These are phyloP conservation scores for Stagonosporopsis vannaccii DNA, from an alignment of 2,329 filamentous ascomycete species.

Conservation along the genomic window DNA sequence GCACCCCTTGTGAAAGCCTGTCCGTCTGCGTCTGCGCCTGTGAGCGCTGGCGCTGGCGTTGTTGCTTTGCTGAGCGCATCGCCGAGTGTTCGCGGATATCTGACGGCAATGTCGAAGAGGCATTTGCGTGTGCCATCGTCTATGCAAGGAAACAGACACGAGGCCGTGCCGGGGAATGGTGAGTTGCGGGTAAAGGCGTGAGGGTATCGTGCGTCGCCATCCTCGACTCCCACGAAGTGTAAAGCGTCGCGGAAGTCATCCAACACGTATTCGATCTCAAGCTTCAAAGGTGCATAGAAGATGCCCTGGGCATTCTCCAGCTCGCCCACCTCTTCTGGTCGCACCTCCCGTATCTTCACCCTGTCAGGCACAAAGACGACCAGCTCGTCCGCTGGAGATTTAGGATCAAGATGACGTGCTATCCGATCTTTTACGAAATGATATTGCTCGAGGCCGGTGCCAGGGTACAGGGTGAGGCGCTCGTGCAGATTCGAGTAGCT, in stretches of 20 bases:
- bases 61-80: constrained; percentile 65
- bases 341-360: constrained; percentile 68
- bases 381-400: constrained; percentile 61
- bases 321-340: constrained; percentile 56
- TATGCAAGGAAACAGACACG: constrained; percentile 90
- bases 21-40: constrained; percentile 25
- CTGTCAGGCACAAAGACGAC: constrained; percentile 65
- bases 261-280: constrained; percentile 79
- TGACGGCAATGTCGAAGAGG: constrained; percentile 88
- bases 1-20: constrained; percentile 27
- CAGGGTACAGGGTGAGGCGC: constrained; percentile 67
- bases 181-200: constrained; percentile 91
- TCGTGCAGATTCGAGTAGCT: constrained; percentile 71
- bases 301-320: constrained; percentile 35
- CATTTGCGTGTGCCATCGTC: constrained; percentile 84
- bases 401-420: constrained; percentile 62
- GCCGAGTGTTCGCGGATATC: constrained; percentile 83
- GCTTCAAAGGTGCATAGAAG: constrained; percentile 65
- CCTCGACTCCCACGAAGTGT: constrained; percentile 87
- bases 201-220: constrained; percentile 81
- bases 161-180: constrained; percentile 77
- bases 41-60: constrained; percentile 22
- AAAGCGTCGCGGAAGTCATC: constrained; percentile 82
- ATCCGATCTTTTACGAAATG: constrained; percentile 76
- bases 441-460: constrained; percentile 73